These are phyloP conservation scores for Lasiosphaeris hirsuta DNA, from an alignment of 495 filamentous ascomycete genomes.

Conservation along the genomic window DNA sequence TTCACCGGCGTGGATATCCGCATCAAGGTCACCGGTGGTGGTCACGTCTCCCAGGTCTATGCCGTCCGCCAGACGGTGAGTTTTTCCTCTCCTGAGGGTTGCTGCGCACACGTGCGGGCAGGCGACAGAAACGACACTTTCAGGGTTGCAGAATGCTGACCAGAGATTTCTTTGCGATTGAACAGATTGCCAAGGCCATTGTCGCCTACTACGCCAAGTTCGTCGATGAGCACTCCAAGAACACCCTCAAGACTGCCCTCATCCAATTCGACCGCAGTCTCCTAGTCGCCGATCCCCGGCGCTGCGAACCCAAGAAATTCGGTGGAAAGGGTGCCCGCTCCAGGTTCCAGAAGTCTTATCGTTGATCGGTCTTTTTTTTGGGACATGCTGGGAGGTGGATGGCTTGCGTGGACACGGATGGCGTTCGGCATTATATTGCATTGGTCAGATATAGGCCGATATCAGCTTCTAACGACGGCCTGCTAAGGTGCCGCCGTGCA, in stretches of 20 bases:
- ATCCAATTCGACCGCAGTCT: slow-evolving; percentile 94
- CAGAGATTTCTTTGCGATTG: not conserved
- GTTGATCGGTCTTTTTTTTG: slow-evolving; percentile 45
- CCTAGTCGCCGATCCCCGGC: slow-evolving; percentile 94
- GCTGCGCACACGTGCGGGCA: too few relatives aligned
- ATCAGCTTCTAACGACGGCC: slow-evolving; percentile 28
- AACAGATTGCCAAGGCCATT: slow-evolving; percentile 70
- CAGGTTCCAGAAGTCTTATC: slow-evolving; percentile 88
- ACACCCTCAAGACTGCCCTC: slow-evolving; percentile 92
- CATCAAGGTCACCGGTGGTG: slow-evolving; percentile 92
- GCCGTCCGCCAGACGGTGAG: slow-evolving; percentile 85
- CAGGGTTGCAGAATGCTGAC: slow-evolving; percentile 15
- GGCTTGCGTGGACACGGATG: slow-evolving; percentile 35
- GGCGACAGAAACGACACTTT: too few relatives aligned
- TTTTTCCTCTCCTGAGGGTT: slow-evolving; percentile 7
- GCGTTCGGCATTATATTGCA: slow-evolving; percentile 41
- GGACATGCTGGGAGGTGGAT: slow-evolving; percentile 27
- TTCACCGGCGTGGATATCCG: slow-evolving; percentile 87
- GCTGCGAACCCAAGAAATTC: slow-evolving; percentile 93
- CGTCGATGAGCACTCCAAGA: slow-evolving; percentile 99
- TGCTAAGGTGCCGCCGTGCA: slow-evolving; percentile 22
- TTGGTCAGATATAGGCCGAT: slow-evolving; percentile 32
- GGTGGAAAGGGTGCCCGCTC: slow-evolving; percentile 88
- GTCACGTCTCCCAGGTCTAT: slow-evolving; percentile 97
- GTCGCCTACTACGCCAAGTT: slow-evolving; percentile 99